Evolutionary conservation across 805 yeast genomes (phyloP), one percentile per base, ranked within the genome.

Genomic region (Starmerella gropengiesseri): DNA sequence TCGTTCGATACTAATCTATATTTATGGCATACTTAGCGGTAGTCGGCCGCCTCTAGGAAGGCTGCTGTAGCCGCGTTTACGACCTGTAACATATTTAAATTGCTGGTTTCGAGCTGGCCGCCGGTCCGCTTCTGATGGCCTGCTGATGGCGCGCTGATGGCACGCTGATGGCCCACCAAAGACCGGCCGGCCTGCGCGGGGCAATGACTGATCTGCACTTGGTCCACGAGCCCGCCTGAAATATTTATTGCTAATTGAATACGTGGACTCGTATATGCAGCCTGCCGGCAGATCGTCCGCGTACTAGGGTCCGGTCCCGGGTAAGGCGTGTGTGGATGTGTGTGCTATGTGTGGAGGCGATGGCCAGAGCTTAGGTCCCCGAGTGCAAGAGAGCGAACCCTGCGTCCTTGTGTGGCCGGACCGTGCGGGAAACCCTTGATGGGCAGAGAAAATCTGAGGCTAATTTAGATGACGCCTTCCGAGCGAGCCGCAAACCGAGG

Each of bases 1-100:
- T 95, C 95, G 2, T 89, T 95, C 95, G 98, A 89, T 64, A 94
- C 89, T 57, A 85, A 84, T 81, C 78, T 86, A 6, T 79, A 81
- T 57, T 72, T 91, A 7, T 91, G 94, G 94, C 86, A 81, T 52
- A 52, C 47, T 3, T 35, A 19, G n/a, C n/a, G n/a, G n/a, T n/a
- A n/a, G n/a, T n/a, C n/a, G n/a, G n/a, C n/a, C n/a, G n/a, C n/a
- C n/a, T n/a, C n/a, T n/a, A n/a, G n/a, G n/a, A n/a, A n/a, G n/a
- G n/a, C n/a, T n/a, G n/a, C n/a, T n/a, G n/a, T n/a, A 34, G 22
- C 12, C 25, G n/a, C 19, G 12, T 8, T 29, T 29, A 31, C 9
- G 5, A 6, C 6, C 23, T 16, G 14, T 13, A 31, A 16, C n/a
- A 11, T n/a, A 12, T 31, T 19, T 6, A 11, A 12, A n/a, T 31